Evolutionary conservation across 208 protist genomes (phyloP).

Genomic region (Polymyxa betae): DNA sequence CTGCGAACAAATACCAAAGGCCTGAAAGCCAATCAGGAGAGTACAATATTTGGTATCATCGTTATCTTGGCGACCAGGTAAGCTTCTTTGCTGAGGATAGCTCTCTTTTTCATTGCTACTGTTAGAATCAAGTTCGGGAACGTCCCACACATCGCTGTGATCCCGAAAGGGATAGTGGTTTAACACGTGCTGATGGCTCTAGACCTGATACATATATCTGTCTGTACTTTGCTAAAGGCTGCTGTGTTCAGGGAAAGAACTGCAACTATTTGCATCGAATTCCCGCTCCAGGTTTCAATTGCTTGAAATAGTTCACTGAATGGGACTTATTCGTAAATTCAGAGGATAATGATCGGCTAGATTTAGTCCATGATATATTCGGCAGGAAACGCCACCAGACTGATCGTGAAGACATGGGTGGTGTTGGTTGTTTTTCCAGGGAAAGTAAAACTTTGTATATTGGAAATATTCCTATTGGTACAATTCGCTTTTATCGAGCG

Average conservation of each 20-base stretch:
- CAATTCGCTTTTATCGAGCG: neutral
- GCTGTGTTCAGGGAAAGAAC: slow-evolving; percentile 9
- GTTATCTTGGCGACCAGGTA: slow-evolving; percentile 19
- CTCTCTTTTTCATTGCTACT: neutral
- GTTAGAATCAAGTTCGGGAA: slow-evolving; percentile 17
- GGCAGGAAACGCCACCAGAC: slow-evolving; percentile 38
- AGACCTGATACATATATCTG: slow-evolving; percentile 32
- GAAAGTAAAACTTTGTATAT: slow-evolving; percentile 36
- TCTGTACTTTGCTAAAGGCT: slow-evolving; percentile 50
- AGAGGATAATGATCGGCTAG: slow-evolving; percentile 11
- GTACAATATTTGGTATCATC: slow-evolving; percentile 51
- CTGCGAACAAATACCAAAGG: slow-evolving; percentile 27
- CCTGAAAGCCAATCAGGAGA: slow-evolving; percentile 26
- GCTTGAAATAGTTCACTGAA: neutral
- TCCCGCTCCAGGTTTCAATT: neutral
- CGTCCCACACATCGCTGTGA: neutral
- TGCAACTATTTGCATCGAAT: slow-evolving; percentile 31
- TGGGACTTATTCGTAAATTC: neutral
- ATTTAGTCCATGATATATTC: slow-evolving; percentile 27
- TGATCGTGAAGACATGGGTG: slow-evolving; percentile 44
- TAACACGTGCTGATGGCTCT: slow-evolving; percentile 4
- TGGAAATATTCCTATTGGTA: slow-evolving; percentile 34
- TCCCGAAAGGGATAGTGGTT: neutral
- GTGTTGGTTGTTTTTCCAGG: slow-evolving; percentile 38
- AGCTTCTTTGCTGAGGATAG: neutral